A percentile compares a stretch with the other conserved stretches of the same genome.
Evolutionary conservation across 2,329 filamentous ascomycete species (phyloP).

Genomic region (Diaporthe caulivora): DNA sequence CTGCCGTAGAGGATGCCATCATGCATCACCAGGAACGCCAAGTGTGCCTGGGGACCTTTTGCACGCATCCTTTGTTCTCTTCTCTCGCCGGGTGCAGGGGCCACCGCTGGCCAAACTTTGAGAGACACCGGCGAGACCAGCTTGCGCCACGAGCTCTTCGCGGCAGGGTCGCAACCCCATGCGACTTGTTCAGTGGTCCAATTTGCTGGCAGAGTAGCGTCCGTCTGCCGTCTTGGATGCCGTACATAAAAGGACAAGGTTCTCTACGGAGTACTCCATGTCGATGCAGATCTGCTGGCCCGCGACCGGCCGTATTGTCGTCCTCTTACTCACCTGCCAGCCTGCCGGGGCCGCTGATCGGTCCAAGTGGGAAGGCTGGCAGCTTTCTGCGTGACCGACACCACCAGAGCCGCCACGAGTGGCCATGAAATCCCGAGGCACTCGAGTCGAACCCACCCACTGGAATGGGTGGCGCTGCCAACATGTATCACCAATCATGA

Average conservation of each 20-base stretch:
- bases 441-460: not conserved
- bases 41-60: not conserved
- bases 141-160: not conserved
- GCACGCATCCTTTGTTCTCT: not conserved
- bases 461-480: not conserved
- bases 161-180: not conserved
- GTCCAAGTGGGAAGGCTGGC: not conserved
- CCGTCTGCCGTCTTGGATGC: too few relatives aligned
- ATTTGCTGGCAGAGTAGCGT: not conserved
- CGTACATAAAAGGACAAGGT: not conserved
- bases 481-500: not conserved
- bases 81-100: not conserved
- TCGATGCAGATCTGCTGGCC: slow-evolving; percentile 3
- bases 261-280: not conserved
- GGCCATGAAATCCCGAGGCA: not conserved
- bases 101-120: not conserved
- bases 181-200: not conserved
- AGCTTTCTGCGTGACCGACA: not conserved
- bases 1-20: not conserved
- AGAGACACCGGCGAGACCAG: not conserved
- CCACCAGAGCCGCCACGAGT: not conserved
- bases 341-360: not conserved
- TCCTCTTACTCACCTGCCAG: not conserved
- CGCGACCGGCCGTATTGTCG: not conserved
- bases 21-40: not conserved